Evolutionary conservation across 148 eudicot species (phyloP).

Genomic region (Diospyros kaki): DNA sequence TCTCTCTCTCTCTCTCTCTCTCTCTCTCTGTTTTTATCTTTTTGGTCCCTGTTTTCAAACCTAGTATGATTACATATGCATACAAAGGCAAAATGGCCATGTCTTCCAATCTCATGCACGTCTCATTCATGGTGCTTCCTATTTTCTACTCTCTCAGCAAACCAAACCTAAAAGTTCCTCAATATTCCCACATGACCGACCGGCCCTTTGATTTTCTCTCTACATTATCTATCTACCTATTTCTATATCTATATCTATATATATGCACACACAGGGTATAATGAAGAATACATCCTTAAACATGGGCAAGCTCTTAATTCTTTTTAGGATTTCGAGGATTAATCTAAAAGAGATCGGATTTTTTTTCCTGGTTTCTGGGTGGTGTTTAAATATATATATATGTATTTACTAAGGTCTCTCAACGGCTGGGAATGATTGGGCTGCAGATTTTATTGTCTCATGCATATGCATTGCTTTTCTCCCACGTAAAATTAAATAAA

Average conservation of each 20-base stretch:
- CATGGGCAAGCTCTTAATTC: too few species aligned
- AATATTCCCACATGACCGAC: constrained; percentile 7
- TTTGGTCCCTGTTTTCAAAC: constrained; percentile 1
- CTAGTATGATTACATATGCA: neutral
- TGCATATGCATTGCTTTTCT: constrained; percentile 46
- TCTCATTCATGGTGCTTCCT: constrained; percentile 31
- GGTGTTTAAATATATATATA: too few species aligned
- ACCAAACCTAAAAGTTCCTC: too few species aligned
- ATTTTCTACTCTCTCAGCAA: neutral
- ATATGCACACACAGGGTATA: too few species aligned
- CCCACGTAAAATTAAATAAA: constrained; percentile 4
- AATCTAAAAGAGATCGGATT: neutral
- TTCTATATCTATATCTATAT: too few species aligned
- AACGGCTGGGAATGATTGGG: constrained; percentile 24
- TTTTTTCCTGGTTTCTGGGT: neutral
- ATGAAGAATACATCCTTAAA: too few species aligned
- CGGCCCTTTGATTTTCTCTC: neutral
- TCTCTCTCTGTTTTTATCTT: neutral
- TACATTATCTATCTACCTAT: too few species aligned
- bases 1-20: too few species aligned
- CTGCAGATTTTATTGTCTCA: constrained; percentile 19
- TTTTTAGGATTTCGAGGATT: too few species aligned
- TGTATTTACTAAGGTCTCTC: neutral
- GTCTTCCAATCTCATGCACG: constrained; percentile 34
- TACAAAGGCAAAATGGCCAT: too few species aligned